These are phyloP conservation scores for Cardiospermum halicacabum DNA, from an alignment of 345 rosid species.

Conservation along the genomic window DNA sequence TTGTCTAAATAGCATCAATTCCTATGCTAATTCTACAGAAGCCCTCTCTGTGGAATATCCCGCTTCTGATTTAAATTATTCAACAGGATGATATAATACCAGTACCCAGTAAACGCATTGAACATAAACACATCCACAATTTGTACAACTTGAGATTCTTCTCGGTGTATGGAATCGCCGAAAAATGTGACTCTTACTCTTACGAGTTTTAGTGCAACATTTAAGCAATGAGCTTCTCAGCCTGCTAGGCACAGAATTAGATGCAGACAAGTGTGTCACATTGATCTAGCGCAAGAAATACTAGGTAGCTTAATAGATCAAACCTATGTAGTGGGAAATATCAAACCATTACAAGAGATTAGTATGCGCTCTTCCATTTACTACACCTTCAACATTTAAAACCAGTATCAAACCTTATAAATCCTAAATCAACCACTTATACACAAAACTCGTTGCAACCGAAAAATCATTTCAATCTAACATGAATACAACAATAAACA, in stretches of 20 bases:
- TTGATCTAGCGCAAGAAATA: neutral
- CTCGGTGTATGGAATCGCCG: too few relatives aligned
- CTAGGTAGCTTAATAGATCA: neutral
- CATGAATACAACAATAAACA: neutral
- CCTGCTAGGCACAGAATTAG: neutral
- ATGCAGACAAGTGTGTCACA: neutral
- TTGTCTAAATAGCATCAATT: neutral
- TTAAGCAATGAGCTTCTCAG: neutral
- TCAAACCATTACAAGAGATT: neutral
- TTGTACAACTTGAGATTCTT: neutral
- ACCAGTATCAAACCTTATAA: neutral
- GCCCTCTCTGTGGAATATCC: neutral
- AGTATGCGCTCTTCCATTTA: neutral
- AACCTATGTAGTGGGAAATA: neutral
- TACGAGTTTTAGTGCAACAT: neutral
- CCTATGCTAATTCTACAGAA: neutral
- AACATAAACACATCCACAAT: too few relatives aligned
- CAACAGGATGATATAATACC: neutral
- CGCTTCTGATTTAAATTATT: neutral
- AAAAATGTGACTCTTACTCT: neutral
- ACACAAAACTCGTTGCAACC: neutral
- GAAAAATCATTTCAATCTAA: neutral
- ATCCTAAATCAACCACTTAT: neutral
- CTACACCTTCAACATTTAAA: neutral
- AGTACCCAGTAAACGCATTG: too few relatives aligned